Evolutionary conservation across 2,329 filamentous ascomycete species (phyloP), one percentile per base, ranked within the genome.

Genomic region (Colletotrichum trifolii): DNA sequence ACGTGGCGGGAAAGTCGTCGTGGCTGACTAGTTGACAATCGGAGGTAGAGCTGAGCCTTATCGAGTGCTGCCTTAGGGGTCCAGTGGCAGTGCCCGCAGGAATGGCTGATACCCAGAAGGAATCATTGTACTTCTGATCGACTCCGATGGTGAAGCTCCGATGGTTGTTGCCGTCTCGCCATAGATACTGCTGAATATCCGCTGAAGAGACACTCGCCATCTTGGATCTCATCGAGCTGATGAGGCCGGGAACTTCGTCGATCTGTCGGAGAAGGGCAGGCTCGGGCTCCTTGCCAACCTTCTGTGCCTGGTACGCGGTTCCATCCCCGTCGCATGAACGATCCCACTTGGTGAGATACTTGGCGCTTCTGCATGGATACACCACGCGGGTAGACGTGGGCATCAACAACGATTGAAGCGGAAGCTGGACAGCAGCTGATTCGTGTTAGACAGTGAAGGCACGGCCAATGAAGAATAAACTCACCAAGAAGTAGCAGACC

Each of bases 51-150:
- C 52, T 67, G 38, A 67, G 33, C 17, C 66, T 52, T 36, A 67
- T 57, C 1, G 66, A 66, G 54, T 67, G 66, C 15, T 66, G 63
- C 33, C 62, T 54, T 25, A 66, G 63, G 8, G 55, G 61, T 9
- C 63, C 66, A 11, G 66, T 67, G 9, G 57, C 63, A 25, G 35
- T 52, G 2, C 58, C 63, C 3, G 62, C 50, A 6, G 66, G 58
- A 11, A 67, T 43, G 6, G 66, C 53, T 7, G 66, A 67, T 3
- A 58, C 66, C 66, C 66, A 67, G 49, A 66, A 67, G 5, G 63
- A 39, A 10, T 59, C 57, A 38, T 66, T 39, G 33, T 52, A 67
- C 6, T 45, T 58, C n/a, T 62, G 63, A 3, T 57, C 25, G 15
- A 46, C 17, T 6, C 63, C 63, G 2, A 53, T 57, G 35, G 47